These are phyloP conservation scores for Hypoxylon fuscum DNA, from an alignment of 495 filamentous ascomycete genomes.

Conservation along the genomic window DNA sequence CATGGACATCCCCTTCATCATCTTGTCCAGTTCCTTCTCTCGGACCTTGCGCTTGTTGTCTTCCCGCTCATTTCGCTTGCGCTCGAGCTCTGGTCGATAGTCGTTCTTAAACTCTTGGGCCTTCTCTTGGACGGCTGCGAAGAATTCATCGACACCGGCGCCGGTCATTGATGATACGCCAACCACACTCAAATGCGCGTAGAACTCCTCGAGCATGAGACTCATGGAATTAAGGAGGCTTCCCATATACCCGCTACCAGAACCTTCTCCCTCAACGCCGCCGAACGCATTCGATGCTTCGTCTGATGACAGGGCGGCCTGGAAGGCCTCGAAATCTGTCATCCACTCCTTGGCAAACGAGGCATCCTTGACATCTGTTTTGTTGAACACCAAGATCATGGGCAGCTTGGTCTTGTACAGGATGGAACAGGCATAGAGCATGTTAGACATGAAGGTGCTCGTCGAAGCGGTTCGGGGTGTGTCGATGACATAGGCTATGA, in stretches of 20 bases:
- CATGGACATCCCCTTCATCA: constrained; percentile 96
- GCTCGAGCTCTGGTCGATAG: constrained; percentile 91
- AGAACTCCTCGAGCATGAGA: constrained; percentile 97
- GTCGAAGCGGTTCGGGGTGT: constrained; percentile 92
- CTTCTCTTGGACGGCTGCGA: constrained; percentile 85
- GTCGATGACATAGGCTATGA: constrained; percentile 97
- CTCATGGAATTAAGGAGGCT: constrained; percentile 96
- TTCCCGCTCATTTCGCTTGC: constrained; percentile 76
- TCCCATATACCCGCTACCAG: constrained; percentile 95
- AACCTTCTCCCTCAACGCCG: constrained; percentile 71
- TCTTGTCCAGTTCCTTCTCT: constrained; percentile 82
- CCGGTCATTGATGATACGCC: constrained; percentile 95
- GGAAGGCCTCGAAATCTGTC: constrained; percentile 98
- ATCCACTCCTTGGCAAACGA: constrained; percentile 98
- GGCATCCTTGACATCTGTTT: constrained; percentile 92
- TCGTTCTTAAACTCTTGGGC: constrained; percentile 88
- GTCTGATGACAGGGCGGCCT: constrained; percentile 80
- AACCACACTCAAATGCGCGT: constrained; percentile 88
- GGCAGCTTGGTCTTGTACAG: constrained; percentile 98
- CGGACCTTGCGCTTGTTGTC: constrained; percentile 72
- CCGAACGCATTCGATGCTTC: constrained; percentile 81
- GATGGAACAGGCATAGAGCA: constrained; percentile 98
- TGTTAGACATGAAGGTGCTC: constrained; percentile 98
- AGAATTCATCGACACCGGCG: constrained; percentile 90
- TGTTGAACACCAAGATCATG: constrained; percentile 99